Base-by-base conservation (phyloP, 164 flowering plant genomes). In the Magnolia kwangsiensis region DNA sequence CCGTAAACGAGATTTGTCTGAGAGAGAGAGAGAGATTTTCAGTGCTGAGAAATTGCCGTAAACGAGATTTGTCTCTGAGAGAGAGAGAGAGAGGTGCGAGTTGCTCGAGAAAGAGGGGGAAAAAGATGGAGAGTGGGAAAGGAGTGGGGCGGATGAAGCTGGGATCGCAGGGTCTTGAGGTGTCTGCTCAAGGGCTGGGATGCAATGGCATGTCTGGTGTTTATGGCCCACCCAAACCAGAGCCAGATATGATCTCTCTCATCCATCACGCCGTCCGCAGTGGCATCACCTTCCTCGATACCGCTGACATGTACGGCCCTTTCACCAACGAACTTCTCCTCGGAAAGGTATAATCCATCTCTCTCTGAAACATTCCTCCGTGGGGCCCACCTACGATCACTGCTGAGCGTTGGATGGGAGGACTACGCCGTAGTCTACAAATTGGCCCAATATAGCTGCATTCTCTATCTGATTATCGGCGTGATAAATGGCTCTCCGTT, bases 211-310 rank as follows among this genome's bases (percentile, higher is more conserved):
- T 84, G 85, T 82, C 85, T 13, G 76, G 81, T 11, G 67, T 74
- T 76, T 84, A 81, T 69, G 83, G 85, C 9, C 72, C 85, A 0
- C 77, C 84, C 7, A 80, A 82, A 65, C 81, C 83, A 3, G 86
- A 82, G 24, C 23, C 61, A 0, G 84, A 80, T 31, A 84, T 84
- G 85, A 81, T 84, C 74, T 4, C 51, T 13, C 79, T 55, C 69
- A 80, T 83, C 49, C 86, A 74, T 75, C 81, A 83, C 50, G 88
- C 85, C 72, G 70, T 85, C 71, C 45, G 75, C 64, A 27, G 24
- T 2, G 88, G 88, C 18, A 24, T 85, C 68, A 85, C 88, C 73
- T 79, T 83, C 74, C 82, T 85, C 18, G 88, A 86, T 63, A 82
- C 88, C 73, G 80, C 88, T 14, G 83, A 86, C 63, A 3, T 76